phyloP scores from a whole-genome alignment of 805 yeast species.

The Kodamaea nitidulidarum region DNA sequence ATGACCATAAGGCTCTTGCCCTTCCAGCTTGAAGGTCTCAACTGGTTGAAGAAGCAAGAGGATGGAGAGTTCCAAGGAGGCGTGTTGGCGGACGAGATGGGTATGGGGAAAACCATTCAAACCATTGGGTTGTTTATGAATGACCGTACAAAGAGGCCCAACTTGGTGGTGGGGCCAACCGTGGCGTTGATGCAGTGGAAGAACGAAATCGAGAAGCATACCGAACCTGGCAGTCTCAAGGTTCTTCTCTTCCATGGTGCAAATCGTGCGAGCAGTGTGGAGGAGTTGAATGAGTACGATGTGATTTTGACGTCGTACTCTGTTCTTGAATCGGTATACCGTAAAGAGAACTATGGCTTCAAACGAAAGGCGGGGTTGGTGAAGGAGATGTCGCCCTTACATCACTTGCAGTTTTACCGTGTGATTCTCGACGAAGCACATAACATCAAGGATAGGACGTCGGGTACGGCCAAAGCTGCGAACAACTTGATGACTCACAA shows the following conservation, averaged over 20 bases:
- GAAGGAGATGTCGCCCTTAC: slow-evolving; percentile 74
- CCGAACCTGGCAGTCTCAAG: slow-evolving; percentile 58
- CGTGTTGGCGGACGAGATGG: slow-evolving; percentile 97
- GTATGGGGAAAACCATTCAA: slow-evolving; percentile 98
- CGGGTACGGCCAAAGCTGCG: slow-evolving; percentile 92
- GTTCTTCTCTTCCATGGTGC: slow-evolving; percentile 85
- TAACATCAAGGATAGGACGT: slow-evolving; percentile 90
- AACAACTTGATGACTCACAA: slow-evolving; percentile 66
- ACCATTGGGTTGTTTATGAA: slow-evolving; percentile 82
- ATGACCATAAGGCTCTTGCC: slow-evolving; percentile 75
- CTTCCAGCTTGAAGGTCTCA: slow-evolving; percentile 88
- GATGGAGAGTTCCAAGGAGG: slow-evolving; percentile 80
- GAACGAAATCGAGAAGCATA: slow-evolving; percentile 82
- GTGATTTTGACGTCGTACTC: slow-evolving; percentile 91
- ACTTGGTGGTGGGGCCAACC: slow-evolving; percentile 92
- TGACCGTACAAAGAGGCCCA: slow-evolving; percentile 66
- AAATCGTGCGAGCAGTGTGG: slow-evolving; percentile 55
- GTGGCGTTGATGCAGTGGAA: slow-evolving; percentile 99
- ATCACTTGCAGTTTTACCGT: slow-evolving; percentile 70
- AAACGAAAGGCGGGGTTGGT: slow-evolving; percentile 65
- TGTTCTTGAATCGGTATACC: slow-evolving; percentile 78
- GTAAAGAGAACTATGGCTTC: slow-evolving; percentile 83
- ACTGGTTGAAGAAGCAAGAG: slow-evolving; percentile 86
- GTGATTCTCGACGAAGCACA: slow-evolving; percentile 96
- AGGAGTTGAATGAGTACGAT: slow-evolving; percentile 61